Conservation (phyloP, 495 filamentous ascomycete species). For the Aspergillus saccharolyticus region DNA sequence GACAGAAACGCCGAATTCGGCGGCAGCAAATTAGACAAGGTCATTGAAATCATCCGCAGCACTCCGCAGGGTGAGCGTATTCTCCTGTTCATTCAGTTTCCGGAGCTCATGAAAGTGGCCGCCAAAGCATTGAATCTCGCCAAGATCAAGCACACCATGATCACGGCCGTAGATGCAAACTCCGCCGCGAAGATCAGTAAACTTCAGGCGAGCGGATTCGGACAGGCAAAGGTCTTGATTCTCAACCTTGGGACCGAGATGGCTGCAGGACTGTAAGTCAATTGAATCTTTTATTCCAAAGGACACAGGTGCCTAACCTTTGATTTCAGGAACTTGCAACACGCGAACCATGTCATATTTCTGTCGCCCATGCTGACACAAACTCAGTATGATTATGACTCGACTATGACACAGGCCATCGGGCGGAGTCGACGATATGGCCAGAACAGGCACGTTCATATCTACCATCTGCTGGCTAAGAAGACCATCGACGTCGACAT, state of each 20-base stretch:
- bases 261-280: slow-evolving; percentile 63
- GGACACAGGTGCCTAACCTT: not conserved
- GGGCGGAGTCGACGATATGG: slow-evolving; percentile 64
- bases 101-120: slow-evolving; percentile 34
- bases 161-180: slow-evolving; percentile 21
- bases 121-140: slow-evolving; percentile 26
- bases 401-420: slow-evolving; percentile 63
- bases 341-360: slow-evolving; percentile 76
- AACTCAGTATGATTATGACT: slow-evolving; percentile 54
- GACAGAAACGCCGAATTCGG: slow-evolving; percentile 24
- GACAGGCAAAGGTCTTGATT: slow-evolving; percentile 52
- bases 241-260: slow-evolving; percentile 59
- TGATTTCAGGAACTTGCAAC: slow-evolving; percentile 59
- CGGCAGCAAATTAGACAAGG: slow-evolving; percentile 44
- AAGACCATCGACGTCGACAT: slow-evolving; percentile 69
- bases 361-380: slow-evolving; percentile 53
- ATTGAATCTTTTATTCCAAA: not conserved
- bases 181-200: slow-evolving; percentile 33
- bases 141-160: slow-evolving; percentile 30
- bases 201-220: slow-evolving; percentile 35
- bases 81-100: slow-evolving; percentile 50
- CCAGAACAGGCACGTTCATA: slow-evolving; percentile 59
- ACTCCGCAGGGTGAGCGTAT: slow-evolving; percentile 43
- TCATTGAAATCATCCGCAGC: slow-evolving; percentile 40
- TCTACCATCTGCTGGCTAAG: slow-evolving; percentile 63